These are phyloP conservation scores for Mortierella sp. DNA, from an alignment of 371 early-diverging fungal genomes.

Conservation along the genomic window DNA sequence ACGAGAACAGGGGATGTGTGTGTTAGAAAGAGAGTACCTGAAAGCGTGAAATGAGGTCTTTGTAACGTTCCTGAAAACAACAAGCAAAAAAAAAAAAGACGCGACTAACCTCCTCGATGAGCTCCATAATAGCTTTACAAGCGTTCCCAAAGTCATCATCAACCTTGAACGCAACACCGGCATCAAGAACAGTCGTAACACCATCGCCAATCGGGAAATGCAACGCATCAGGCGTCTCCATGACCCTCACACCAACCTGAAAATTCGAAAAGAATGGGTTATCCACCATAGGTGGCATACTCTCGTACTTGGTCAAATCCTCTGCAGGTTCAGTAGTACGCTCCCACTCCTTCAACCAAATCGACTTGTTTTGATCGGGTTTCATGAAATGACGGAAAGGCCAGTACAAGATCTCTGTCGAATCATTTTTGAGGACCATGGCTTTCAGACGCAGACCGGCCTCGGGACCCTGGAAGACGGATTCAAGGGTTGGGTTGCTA, in stretches of 20 bases:
- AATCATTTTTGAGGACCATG: conserved; percentile 26
- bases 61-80: too few relatives aligned
- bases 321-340: conserved; percentile 27
- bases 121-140: conserved; percentile 10
- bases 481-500: conserved; percentile 14
- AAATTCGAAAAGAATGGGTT: conserved; percentile 36
- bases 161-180: conserved; percentile 26
- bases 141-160: conserved; percentile 38
- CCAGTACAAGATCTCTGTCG: conserved; percentile 32
- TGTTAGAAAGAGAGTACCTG: background rate
- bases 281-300: conserved; percentile 25
- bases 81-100: background rate
- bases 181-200: conserved; percentile 15
- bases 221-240: conserved; percentile 32
- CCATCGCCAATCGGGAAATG: conserved; percentile 38
- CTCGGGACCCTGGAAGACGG: conserved; percentile 4
- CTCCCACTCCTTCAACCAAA: conserved; percentile 39
- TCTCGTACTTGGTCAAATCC: background rate
- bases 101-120: conserved; percentile 19
- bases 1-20: background rate
- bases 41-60: background rate
- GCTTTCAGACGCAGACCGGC: conserved; percentile 22
- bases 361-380: conserved; percentile 12
- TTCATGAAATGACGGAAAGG: conserved; percentile 34
- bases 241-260: conserved; percentile 10